Conservation (phyloP, 805 yeast genomes). For the Metschnikowia sp. region DNA sequence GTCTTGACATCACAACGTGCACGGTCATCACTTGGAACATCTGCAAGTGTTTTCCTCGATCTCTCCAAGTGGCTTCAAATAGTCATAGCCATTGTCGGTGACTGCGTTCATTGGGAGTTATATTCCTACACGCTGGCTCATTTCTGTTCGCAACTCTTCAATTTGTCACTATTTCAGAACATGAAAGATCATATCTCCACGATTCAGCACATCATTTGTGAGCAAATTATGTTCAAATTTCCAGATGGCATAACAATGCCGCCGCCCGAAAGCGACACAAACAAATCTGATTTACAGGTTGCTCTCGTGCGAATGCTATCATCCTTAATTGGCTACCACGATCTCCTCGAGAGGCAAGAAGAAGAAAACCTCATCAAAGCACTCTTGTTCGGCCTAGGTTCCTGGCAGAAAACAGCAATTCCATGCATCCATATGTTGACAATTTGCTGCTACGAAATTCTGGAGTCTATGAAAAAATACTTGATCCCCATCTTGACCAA, state of each 20-base stretch:
- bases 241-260: constrained; percentile 27
- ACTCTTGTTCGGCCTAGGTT: constrained; percentile 56
- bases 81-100: constrained; percentile 47
- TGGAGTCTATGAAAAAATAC: constrained; percentile 65
- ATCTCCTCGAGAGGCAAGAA: constrained; percentile 49
- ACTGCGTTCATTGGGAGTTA: constrained; percentile 64
- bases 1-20: neutral
- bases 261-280: constrained; percentile 40
- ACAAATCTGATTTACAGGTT: constrained; percentile 63
- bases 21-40: neutral
- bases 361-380: constrained; percentile 64
- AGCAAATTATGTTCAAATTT: constrained; percentile 52
- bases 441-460: constrained; percentile 78
- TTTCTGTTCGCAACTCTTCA: constrained; percentile 67
- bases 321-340: constrained; percentile 58
- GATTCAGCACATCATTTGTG: constrained; percentile 50
- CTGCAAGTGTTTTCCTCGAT: constrained; percentile 28
- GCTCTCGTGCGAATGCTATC: constrained; percentile 62
- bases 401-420: constrained; percentile 76
- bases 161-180: constrained; percentile 48
- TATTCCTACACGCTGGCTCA: constrained; percentile 66
- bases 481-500: constrained; percentile 66
- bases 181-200: constrained; percentile 37
- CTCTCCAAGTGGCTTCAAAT: constrained; percentile 50
- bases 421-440: constrained; percentile 76